Base-by-base conservation (phyloP, 164 flowering plant genomes). In the Aristolochia fimbriata region DNA sequence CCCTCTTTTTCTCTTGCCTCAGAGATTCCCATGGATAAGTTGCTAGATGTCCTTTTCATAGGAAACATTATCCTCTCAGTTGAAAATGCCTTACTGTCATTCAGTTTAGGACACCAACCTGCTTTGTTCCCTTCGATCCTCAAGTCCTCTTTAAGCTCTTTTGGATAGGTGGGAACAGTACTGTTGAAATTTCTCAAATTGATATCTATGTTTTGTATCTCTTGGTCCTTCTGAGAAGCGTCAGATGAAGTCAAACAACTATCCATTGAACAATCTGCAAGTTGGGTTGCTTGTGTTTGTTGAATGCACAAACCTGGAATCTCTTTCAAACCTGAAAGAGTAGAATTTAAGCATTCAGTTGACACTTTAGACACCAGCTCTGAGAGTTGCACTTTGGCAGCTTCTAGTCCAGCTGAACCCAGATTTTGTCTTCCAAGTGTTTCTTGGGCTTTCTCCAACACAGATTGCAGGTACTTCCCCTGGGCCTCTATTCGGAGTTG, bases 401-500 rank as follows among this genome's bases (percentile, higher is more conserved):
- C 85, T 67, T 87, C 96, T 1, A 86, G 72, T 60, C 88, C 92
- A 22, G 64, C 73, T 33, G 82, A 53, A 27, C 95, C 92, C 37
- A 76, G 58, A 54, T 86, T 84, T 54, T 87, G 96, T 67, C 71
- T 76, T 65, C 87, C 97, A 48, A 91, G 84, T 6, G 97, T 85
- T 51, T 91, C 96, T 47, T 91, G 89, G 14, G 97, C 97, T 78
- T 83, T 91, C 75, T 91, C 93, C 64, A 91, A 75, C 62, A 91
- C 93, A 1, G 87, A 37, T 65, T 91, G 97, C 19, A 91, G 76
- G 67, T 91, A 87, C 66, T 91, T 87, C 10, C 96, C 97, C 69
- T 87, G 97, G 27, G 96, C 93, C 63, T 91, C 97, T 53, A 91
- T 91, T 2, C 91, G 80, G 21, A 86, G 87, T 72, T 91, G 97